Conservation (phyloP, 164 flowering plant species). For the Umbilicus rupestris region DNA sequence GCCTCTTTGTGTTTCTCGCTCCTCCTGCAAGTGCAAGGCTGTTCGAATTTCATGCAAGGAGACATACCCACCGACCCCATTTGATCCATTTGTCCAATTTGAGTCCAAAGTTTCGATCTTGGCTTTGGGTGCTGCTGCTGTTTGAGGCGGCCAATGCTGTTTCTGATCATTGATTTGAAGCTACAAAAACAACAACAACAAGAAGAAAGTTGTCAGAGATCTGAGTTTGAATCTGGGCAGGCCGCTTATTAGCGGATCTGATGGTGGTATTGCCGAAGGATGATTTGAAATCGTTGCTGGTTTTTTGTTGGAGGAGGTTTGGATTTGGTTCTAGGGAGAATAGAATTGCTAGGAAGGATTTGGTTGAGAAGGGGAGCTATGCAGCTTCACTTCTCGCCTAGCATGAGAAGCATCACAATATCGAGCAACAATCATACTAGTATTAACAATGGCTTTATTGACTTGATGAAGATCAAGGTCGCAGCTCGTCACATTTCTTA, state of each 20-base stretch:
- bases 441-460: slow-evolving; percentile 43
- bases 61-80: background rate
- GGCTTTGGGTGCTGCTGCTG: background rate
- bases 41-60: background rate
- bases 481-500: slow-evolving; percentile 93
- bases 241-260: slow-evolving; percentile 1
- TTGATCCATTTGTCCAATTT: background rate
- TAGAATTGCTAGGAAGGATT: background rate
- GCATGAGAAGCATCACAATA: slow-evolving; percentile 99
- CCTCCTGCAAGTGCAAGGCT: background rate
- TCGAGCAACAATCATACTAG: slow-evolving; percentile 34
- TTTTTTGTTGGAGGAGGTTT: background rate
- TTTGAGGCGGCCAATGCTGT: slow-evolving; percentile 1
- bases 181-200: no score
- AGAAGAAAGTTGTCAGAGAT: background rate
- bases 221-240: background rate
- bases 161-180: background rate
- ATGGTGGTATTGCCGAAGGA: background rate
- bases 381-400: slow-evolving; percentile 99
- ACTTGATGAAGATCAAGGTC: slow-evolving; percentile 98
- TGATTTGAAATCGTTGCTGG: background rate
- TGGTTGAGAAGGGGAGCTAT: slow-evolving; percentile 38
- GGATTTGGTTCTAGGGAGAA: background rate
- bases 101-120: background rate
- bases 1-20: background rate